Evolutionary conservation across 208 protist species (phyloP), one percentile per base, ranked within the genome.

Genomic region (Acanthamoeba triangularis): DNA sequence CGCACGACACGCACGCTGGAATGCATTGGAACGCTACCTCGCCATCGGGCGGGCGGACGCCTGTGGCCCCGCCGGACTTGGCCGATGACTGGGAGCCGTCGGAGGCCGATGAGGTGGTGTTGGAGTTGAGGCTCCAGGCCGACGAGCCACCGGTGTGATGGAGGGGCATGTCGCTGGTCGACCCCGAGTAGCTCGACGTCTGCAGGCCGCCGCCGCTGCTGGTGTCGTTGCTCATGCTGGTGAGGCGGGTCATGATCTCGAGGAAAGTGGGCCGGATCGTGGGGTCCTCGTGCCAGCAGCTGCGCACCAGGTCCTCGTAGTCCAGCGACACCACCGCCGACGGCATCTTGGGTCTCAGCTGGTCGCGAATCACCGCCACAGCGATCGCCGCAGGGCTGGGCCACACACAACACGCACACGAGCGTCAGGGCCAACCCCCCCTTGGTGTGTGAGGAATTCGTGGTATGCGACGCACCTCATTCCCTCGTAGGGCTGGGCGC

Each of bases 301-400:
- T 63, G 35, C 52, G 25, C 25, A 90, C 25, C 20, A 90, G 82
- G 35, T 63, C 49, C 28, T 49, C 14, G 28, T 67, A 91, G 59
- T 61, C 59, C 18, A 23, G n/a, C 23, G 14, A 35, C 8, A 67
- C 25, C n/a, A 28, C 20, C 13, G 13, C 3, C 28, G 20, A 16
- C 49, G 49, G 84, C 49, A 94, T 47, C 16, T 6, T 20, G 11
- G 90, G 90, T 8, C 90, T 2, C 61, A 82, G n/a, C n/a, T 80
- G 20, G n/a, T 94, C 90, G 23, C 90, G 33, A 18, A 94, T 72
- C 56, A 94, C 90, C 67, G 63, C 90, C 35, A 94, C 90, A 7
- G 90, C 90, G 6, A 94, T 61, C 47, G 90, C 90, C 6, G 90
- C 65, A 23, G 90, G 65, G n/a, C 84, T 90, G 82, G 7, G 1